Conservation (phyloP, 805 yeast genomes). For the Yamadazyma tumulicola region DNA sequence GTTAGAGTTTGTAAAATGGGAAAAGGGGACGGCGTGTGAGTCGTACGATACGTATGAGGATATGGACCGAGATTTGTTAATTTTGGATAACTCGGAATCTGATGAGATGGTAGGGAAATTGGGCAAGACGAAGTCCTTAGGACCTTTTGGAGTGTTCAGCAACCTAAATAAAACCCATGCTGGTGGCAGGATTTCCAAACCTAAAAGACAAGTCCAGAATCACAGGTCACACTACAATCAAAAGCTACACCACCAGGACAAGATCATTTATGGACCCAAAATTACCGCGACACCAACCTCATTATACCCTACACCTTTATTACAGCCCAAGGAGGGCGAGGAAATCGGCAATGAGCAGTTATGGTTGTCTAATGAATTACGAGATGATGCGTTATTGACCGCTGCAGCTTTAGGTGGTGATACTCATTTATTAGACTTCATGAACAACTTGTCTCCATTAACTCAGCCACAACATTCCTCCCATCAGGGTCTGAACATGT, state of each 20-base stretch:
- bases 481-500: background rate
- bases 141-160: constrained; percentile 81
- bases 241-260: background rate
- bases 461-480: background rate
- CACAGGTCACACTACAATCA: background rate
- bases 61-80: constrained; percentile 66
- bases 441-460: constrained; percentile 20
- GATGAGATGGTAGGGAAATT: constrained; percentile 30
- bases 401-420: constrained; percentile 69
- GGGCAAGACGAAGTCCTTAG: constrained; percentile 51
- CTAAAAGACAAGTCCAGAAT: background rate
- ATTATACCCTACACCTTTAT: constrained; percentile 6
- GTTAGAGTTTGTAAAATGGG: constrained; percentile 72
- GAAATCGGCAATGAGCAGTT: constrained; percentile 9
- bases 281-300: constrained; percentile 4
- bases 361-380: constrained; percentile 67
- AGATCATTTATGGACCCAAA: background rate
- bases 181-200: background rate
- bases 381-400: constrained; percentile 69
- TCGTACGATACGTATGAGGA: constrained; percentile 75
- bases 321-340: constrained; percentile 9
- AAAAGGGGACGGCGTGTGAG: constrained; percentile 36
- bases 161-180: background rate
- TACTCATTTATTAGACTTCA: constrained; percentile 53
- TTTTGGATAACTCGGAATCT: constrained; percentile 46